Base-by-base conservation (phyloP, 495 filamentous ascomycete species). In the Annulohypoxylon moriforme region DNA sequence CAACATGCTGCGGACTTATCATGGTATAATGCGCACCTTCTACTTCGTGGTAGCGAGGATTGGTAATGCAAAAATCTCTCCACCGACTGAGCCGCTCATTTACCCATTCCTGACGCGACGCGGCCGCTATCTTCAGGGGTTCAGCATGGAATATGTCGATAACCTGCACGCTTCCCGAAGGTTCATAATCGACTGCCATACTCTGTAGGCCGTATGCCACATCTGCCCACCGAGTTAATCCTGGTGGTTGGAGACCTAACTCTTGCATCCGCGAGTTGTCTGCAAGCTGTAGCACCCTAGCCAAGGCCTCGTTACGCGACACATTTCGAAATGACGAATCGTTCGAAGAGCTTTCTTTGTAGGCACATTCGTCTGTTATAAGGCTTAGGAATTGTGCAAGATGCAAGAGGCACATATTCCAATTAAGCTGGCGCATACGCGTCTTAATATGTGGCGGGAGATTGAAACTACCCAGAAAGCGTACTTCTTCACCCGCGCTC, bases 361-460 rank as follows among this genome's bases (percentile, higher is more conserved):
- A 10, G 5, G 42, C 18, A 18, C 5, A 18, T 0, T 20, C 42
- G 10, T 46, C 42, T 14, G 42, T 46, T 4, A n/a, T n/a, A n/a
- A n/a, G n/a, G n/a, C n/a, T 29, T 29, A 29, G 27, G 27, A 29
- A 29, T 29, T 6, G 16, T 44, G n/a, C n/a, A n/a, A n/a, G n/a
- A n/a, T n/a, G 44, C 1, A 47, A 11, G 8, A 47, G 44, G n/a
- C 44, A 47, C 44, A 47, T 47, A 7, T 47, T 47, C 44, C 8
- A 47, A 20, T 24, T 22, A 18, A 22, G 44, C 8, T 50, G 46
- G 8, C 46, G 20, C 22, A 27, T 50, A 9, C 85, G 81, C 1
- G 44, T 33, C 65, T 86, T 86, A 78, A 87, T 86, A 65, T 87
- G 83, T 0, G 87, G 88, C 5, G 87, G 85, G 7, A 82, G 78